These are phyloP conservation scores for Globisporangium cystogenes DNA, from an alignment of 352 stramenopile species.

Conservation along the genomic window DNA sequence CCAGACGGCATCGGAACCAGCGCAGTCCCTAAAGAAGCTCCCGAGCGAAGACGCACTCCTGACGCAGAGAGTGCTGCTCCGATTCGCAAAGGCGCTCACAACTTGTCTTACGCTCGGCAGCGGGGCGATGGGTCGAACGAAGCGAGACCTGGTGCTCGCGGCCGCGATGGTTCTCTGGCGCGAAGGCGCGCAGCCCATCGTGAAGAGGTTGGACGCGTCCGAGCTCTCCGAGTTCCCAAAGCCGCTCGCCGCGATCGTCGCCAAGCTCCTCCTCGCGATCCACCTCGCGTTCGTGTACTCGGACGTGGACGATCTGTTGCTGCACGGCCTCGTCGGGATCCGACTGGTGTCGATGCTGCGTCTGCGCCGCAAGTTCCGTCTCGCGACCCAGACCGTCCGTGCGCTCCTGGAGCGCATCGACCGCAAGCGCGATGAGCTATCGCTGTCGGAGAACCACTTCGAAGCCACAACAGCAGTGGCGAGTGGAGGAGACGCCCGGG, in stretches of 20 bases:
- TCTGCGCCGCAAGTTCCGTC: conserved; percentile 18
- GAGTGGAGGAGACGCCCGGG: no score
- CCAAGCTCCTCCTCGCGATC: conserved; percentile 30
- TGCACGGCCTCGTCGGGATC: conserved; percentile 38
- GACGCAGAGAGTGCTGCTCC: background rate
- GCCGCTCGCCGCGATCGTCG: conserved; percentile 13
- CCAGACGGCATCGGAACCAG: background rate
- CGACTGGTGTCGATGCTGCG: conserved; percentile 33
- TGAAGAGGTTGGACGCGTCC: conserved; percentile 27
- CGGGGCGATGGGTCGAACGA: conserved; percentile 17
- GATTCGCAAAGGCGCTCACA: conserved; percentile 16
- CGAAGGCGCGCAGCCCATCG: conserved; percentile 20
- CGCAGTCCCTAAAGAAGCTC: background rate
- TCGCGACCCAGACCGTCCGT: conserved; percentile 28
- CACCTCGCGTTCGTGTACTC: conserved; percentile 31
- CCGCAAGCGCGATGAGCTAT: conserved; percentile 29
- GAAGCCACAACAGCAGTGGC: background rate
- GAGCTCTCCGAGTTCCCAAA: conserved; percentile 17
- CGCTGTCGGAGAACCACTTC: conserved; percentile 30
- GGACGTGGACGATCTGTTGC: conserved; percentile 47
- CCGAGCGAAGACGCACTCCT: conserved; percentile 1
- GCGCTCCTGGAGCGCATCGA: conserved; percentile 32
- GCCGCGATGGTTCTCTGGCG: conserved; percentile 34
- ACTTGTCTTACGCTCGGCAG: conserved; percentile 18
- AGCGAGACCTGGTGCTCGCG: conserved; percentile 27